Conservation (phyloP, 257 asterid species). For the Henckelia pumila region DNA sequence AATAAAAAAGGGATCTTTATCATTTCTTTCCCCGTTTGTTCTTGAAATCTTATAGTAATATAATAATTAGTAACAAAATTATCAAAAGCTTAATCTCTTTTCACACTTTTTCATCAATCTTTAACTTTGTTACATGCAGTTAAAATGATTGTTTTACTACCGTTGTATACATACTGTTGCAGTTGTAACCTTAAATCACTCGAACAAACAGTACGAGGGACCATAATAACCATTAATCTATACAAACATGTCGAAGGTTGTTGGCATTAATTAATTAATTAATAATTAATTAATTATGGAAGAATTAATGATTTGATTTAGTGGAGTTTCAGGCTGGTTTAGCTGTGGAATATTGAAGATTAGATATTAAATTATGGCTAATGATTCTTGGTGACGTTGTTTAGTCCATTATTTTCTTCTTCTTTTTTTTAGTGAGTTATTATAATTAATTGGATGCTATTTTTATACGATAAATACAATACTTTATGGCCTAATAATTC, state of each 20-base stretch:
- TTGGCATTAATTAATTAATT: too few species aligned
- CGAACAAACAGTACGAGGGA: conserved; percentile 28
- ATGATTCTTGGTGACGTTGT: neutral
- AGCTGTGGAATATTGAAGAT: neutral
- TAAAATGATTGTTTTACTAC: conserved; percentile 19
- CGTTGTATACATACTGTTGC: neutral
- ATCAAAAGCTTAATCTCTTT: conserved; percentile 21
- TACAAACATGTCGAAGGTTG: neutral
- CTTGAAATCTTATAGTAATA: neutral
- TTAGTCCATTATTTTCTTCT: too few species aligned
- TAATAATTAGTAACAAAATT: neutral
- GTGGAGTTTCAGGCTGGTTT: neutral
- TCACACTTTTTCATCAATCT: conserved; percentile 23
- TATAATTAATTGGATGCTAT: too few species aligned
- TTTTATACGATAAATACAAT: too few species aligned
- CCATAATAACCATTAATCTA: conserved; percentile 3
- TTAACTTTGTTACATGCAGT: conserved; percentile 28
- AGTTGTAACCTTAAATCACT: conserved; percentile 8
- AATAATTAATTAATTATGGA: too few species aligned
- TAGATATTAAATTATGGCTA: neutral
- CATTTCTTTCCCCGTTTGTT: conserved; percentile 15
- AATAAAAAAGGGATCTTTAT: conserved; percentile 23
- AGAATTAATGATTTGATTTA: too few species aligned
- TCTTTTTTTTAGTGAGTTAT: too few species aligned
- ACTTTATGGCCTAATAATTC: neutral